Evolutionary conservation across 495 filamentous ascomycete species (phyloP), one percentile per base, ranked within the genome.

Genomic region (Tuber melanosporum): DNA sequence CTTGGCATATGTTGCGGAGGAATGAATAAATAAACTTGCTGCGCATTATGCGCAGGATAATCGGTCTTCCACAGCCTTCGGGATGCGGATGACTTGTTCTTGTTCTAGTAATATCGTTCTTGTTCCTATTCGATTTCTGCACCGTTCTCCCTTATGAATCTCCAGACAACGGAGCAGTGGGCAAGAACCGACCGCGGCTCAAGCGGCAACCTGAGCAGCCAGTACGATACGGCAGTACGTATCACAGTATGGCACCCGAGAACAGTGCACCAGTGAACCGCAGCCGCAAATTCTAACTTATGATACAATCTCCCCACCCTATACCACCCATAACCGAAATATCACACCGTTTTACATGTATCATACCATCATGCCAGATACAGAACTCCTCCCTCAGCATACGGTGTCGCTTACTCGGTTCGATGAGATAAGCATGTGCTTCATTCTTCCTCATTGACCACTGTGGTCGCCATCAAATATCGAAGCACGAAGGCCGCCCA

Each of bases 11-110:
- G 73, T 36, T 52, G 39, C 73, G 41, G 78, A 72, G 71, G 20
- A 62, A 80, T 75, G 73, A 73, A 80, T 79, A 75, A 75, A 79
- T 80, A 79, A 80, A 80, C 78, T 62, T 57, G 44, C 47, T 71
- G 49, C 77, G 70, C 74, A 74, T 78, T 79, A 75, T 79, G 78
- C 73, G 73, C 77, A 75, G 77, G 57, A 80, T 73, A 36, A 36
- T 70, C 78, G 44, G 71, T 62, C 43, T 46, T 47, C 43, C 74
- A 43, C 45, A 76, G 46, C 43, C 73, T 26, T 36, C 22, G 22
- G 70, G 74, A 72, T 72, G 19, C 57, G 69, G 70, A 79, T 79
- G 77, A 71, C 74, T 75, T 79, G 39, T 49, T 76, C 44, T 73
- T 73, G 57, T 15, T 73, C 77, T 73, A 79, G 79, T 79, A 70